phyloP scores from a whole-genome alignment of 2,329 filamentous ascomycete genomes.

The Fusarium longipes region DNA sequence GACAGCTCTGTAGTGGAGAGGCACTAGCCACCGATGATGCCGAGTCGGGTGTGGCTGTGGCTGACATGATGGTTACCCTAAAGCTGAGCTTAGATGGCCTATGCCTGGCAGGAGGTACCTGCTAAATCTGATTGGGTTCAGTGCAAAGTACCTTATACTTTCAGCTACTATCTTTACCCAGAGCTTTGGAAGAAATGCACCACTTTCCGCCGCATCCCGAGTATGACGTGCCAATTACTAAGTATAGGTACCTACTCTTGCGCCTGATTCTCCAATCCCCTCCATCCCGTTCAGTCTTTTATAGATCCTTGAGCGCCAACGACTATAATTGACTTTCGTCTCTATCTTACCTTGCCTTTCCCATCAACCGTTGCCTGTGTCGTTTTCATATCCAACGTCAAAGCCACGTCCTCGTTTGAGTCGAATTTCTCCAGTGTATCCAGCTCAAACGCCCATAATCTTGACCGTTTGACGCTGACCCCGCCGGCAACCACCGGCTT shows the following conservation, averaged over 20 bases:
- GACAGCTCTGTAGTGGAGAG: conserved; percentile 46
- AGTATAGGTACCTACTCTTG: conserved; percentile 34
- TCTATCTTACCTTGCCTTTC: background rate
- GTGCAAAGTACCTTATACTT: conserved; percentile 36
- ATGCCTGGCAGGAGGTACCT: background rate
- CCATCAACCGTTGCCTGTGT: background rate
- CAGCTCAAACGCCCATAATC: conserved; percentile 7
- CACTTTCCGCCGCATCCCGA: conserved; percentile 7
- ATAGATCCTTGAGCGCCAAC: conserved; percentile 21
- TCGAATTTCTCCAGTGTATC: background rate
- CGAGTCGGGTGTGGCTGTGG: conserved; percentile 32
- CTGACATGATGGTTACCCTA: too few relatives aligned
- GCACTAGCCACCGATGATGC: conserved; percentile 48
- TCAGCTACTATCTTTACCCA: background rate
- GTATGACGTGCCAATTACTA: conserved; percentile 30
- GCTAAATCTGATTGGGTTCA: background rate
- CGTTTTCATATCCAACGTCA: background rate
- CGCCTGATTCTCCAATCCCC: conserved; percentile 17
- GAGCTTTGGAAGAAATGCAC: conserved; percentile 4
- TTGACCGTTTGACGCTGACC: conserved; percentile 11
- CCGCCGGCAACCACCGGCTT: conserved; percentile 33
- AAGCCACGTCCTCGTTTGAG: background rate
- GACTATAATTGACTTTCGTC: conserved; percentile 4
- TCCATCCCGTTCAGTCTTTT: conserved; percentile 7
- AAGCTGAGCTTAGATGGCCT: conserved; percentile 2